A percentile compares a stretch with the other conserved stretches of the same genome.
phyloP scores from a whole-genome alignment of 2,329 filamentous ascomycete species.

The Exutisphaerella laricina region DNA sequence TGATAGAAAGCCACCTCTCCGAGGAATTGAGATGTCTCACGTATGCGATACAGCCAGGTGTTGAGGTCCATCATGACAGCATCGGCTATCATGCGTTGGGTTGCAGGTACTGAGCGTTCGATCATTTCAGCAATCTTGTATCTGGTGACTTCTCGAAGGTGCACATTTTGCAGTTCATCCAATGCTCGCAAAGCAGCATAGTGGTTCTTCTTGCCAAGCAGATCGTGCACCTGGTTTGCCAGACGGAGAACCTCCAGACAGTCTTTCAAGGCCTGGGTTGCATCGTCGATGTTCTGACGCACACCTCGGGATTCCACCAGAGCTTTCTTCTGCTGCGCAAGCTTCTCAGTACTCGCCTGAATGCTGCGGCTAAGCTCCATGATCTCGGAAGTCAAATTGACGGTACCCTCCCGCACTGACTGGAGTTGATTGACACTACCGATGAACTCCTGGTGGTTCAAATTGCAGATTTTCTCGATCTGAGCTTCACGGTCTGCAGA shows the following conservation, averaged over 20 bases:
- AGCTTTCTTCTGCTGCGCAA: slow-evolving; percentile 90
- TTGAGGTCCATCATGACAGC: slow-evolving; percentile 96
- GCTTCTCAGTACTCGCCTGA: slow-evolving; percentile 85
- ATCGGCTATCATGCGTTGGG: slow-evolving; percentile 87
- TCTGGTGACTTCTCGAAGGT: slow-evolving; percentile 88
- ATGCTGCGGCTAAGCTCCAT: slow-evolving; percentile 90
- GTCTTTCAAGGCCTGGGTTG: slow-evolving; percentile 78
- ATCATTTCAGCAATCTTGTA: slow-evolving; percentile 95
- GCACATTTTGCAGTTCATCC: slow-evolving; percentile 93
- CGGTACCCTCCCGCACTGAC: slow-evolving; percentile 82
- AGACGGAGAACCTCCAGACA: slow-evolving; percentile 87
- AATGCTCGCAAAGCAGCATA: slow-evolving; percentile 90
- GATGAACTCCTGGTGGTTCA: slow-evolving; percentile 95
- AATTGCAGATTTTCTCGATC: slow-evolving; percentile 90
- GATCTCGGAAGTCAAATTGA: slow-evolving; percentile 83
- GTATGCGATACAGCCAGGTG: slow-evolving; percentile 90
- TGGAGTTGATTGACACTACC: slow-evolving; percentile 92
- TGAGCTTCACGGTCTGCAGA: slow-evolving; percentile 81
- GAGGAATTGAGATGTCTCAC: slow-evolving; percentile 91
- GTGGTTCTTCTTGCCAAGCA: slow-evolving; percentile 88
- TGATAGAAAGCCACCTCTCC: slow-evolving; percentile 97
- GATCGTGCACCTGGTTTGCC: slow-evolving; percentile 89
- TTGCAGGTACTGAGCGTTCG: slow-evolving; percentile 88
- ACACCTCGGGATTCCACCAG: slow-evolving; percentile 88
- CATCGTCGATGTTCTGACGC: slow-evolving; percentile 92